phyloP scores from a whole-genome alignment of 2,329 filamentous ascomycete genomes.

The Elsinoe australis region DNA sequence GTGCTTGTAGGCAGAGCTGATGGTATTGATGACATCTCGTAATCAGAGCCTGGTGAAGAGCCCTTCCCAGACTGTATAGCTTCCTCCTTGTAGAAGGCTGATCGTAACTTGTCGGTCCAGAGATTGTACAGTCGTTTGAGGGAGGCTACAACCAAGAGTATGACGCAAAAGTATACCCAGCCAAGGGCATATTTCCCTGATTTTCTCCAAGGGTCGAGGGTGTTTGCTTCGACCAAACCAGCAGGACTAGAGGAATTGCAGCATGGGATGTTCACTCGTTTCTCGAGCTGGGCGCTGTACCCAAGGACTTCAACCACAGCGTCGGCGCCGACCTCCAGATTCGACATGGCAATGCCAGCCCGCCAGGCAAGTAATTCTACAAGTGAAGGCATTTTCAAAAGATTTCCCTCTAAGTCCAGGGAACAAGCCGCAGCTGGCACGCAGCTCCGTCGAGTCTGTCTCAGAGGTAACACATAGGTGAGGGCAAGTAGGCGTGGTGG shows the following conservation, averaged over 20 bases:
- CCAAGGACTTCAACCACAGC: conserved; percentile 18
- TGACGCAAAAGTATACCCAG: conserved; percentile 81
- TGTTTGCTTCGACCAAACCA: conserved; percentile 48
- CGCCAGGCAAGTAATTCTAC: conserved; percentile 25
- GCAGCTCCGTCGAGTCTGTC: too few relatives aligned
- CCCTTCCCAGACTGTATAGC: conserved; percentile 57
- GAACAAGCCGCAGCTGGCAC: too few relatives aligned
- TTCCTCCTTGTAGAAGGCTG: conserved; percentile 80
- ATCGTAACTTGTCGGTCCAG: conserved; percentile 88
- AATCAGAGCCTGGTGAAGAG: conserved; percentile 51
- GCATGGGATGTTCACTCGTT: conserved; percentile 49
- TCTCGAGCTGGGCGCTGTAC: conserved; percentile 22
- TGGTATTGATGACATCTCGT: conserved; percentile 45
- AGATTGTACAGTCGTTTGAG: conserved; percentile 73
- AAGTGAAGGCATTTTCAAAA: conserved; percentile 26
- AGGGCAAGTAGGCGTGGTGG: too few relatives aligned
- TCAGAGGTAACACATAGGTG: too few relatives aligned
- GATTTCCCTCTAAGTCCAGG: too few relatives aligned
- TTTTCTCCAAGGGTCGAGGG: conserved; percentile 67
- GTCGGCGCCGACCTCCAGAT: conserved; percentile 15
- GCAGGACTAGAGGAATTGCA: conserved; percentile 47
- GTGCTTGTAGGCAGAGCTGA: conserved; percentile 50
- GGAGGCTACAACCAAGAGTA: conserved; percentile 59
- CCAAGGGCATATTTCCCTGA: conserved; percentile 79
- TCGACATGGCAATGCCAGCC: conserved; percentile 24